Percentiles rank a stretch among this genome's conserved stretches.
Evolutionary conservation across 257 asterid species (phyloP).

Genomic region (Solanum stenotomum): DNA sequence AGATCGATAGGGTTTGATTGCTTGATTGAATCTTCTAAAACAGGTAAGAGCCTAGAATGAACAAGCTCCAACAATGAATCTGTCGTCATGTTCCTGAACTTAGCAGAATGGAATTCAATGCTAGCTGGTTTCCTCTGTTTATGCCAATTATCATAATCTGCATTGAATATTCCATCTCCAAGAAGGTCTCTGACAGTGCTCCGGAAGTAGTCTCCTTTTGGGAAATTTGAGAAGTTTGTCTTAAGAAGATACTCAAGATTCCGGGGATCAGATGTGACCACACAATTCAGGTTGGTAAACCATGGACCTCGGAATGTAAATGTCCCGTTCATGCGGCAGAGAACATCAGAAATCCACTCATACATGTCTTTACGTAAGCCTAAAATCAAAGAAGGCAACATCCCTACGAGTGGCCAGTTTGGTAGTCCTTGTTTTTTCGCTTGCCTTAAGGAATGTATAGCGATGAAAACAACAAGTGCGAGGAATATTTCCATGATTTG

Average conservation of each 20-base stretch:
- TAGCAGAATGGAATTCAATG: constrained; percentile 74
- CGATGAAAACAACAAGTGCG: constrained; percentile 41
- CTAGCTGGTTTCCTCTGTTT: constrained; percentile 80
- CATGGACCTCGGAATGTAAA: constrained; percentile 71
- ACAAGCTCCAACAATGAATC: constrained; percentile 74
- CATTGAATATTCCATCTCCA: constrained; percentile 84
- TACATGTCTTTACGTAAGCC: constrained; percentile 52
- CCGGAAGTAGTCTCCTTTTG: constrained; percentile 65
- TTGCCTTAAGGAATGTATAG: constrained; percentile 38
- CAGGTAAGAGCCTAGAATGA: constrained; percentile 61
- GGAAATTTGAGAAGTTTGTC: constrained; percentile 66
- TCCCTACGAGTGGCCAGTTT: constrained; percentile 77
- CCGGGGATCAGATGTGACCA: constrained; percentile 70
- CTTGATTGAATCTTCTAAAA: constrained; percentile 37
- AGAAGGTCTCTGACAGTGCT: constrained; percentile 58
- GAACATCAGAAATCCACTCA: constrained; percentile 67
- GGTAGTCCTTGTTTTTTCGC: constrained; percentile 44
- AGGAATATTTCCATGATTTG: constrained; percentile 51
- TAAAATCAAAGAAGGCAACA: constrained; percentile 68
- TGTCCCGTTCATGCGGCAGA: constrained; percentile 48
- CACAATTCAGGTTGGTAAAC: constrained; percentile 77
- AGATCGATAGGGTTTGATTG: constrained; percentile 33
- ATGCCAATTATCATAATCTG: constrained; percentile 72
- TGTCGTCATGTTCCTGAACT: constrained; percentile 55
- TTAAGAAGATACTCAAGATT: constrained; percentile 80